Base-by-base conservation (phyloP, 805 yeast genomes). In the Komagataella phaffii region DNA sequence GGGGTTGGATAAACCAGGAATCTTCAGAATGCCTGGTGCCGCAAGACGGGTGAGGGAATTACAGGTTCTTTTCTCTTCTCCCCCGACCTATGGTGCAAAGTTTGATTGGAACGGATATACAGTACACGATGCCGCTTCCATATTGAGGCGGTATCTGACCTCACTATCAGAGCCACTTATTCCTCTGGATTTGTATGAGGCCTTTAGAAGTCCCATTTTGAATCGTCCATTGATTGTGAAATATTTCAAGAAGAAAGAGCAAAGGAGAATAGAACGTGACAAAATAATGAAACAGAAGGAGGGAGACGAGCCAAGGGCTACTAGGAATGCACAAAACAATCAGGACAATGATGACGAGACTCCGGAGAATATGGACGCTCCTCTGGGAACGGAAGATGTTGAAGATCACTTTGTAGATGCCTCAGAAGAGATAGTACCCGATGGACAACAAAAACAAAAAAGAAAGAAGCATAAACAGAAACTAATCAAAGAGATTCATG, bases 81-180 rank as follows among this genome's bases (percentile, higher is more conserved):
- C 75, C 4, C 76, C 76, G 3, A 71, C 66, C 44, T 72, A 68
- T 50, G 76, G 76, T 10, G 70, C 70, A 52, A 69, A 68, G 53
- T 63, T 72, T 50, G 61, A 57, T 52, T 72, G 76, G 76, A 76
- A 72, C 50, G 76, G 76, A 12, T 72, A 67, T 56, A 71, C 67
- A 14, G 76, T 72, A n/a, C 76, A 72, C 57, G 76, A 72, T 58
- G 76, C 76, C 2, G 74, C 75, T 5, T 68, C 73, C 6, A 68
- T 72, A 21, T 67, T 72, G 46, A 63, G 76, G 53, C 61, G 76
- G 51, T 72, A 68, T 56, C 62, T 72, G 51, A 72, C 72, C 55
- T 71, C 76, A 3, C 64, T 72, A 52, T 75, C 76, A 1, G 76
- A 72, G 50, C 76, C 76, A 1, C 62, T 72, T 51, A 66, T 72